These are phyloP conservation scores for Teunomyces panamensis DNA, from an alignment of 805 yeast genomes.

Conservation along the genomic window DNA sequence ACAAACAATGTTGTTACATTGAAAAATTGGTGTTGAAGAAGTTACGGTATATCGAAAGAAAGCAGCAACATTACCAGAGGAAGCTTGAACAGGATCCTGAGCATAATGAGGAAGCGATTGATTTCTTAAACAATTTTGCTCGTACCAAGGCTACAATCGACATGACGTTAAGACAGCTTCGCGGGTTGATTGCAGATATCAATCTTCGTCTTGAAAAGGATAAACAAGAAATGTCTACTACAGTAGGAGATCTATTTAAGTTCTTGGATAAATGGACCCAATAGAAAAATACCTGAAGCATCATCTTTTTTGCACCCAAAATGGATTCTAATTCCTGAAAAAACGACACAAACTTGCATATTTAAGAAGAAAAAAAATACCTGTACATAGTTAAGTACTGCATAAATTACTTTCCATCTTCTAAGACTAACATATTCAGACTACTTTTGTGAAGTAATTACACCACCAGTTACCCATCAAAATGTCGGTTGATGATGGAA, in stretches of 20 bases:
- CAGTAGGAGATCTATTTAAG: conserved; percentile 19
- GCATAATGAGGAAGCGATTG: conserved; percentile 5
- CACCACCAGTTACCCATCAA: neutral
- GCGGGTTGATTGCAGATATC: conserved; percentile 36
- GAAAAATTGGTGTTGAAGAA: conserved; percentile 23
- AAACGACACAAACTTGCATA: neutral
- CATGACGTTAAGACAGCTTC: conserved; percentile 12
- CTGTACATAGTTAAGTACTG: conserved; percentile 1
- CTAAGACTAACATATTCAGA: neutral
- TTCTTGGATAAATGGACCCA: conserved; percentile 25
- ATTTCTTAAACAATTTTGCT: conserved; percentile 3
- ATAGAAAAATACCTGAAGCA: neutral
- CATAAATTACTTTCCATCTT: neutral
- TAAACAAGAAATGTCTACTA: conserved; percentile 21
- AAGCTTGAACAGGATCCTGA: neutral
- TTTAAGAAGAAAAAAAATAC: too few species aligned
- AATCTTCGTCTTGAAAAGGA: conserved; percentile 30
- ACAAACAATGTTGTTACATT: conserved; percentile 29
- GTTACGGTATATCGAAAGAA: conserved; percentile 7
- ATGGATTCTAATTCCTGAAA: neutral
- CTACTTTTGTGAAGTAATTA: neutral
- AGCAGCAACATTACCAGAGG: conserved; percentile 1
- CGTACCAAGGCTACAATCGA: neutral
- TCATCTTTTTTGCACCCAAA: neutral
- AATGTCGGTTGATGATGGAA: conserved; percentile 7